phyloP scores from a whole-genome alignment of 192 early-diverging fungal species.

The Linnemannia elongata region DNA sequence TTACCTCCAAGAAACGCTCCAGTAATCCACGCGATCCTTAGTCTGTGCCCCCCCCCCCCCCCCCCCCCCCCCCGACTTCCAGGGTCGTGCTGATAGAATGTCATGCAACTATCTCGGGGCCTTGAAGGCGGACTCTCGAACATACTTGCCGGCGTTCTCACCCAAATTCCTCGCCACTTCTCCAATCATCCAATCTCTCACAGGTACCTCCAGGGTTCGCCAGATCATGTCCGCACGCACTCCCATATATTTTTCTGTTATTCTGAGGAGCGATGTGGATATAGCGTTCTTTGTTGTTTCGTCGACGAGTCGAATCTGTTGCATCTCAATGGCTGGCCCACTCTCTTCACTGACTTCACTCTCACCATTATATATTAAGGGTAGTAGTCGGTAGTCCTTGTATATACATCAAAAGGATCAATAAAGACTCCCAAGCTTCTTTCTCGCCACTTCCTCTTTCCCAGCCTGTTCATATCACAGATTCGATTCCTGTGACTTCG shows the following conservation, averaged over 20 bases:
- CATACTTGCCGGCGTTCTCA: constrained; percentile 31
- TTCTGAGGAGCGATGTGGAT: constrained; percentile 14
- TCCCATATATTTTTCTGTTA: constrained; percentile 14
- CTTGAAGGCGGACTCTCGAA: constrained; percentile 25
- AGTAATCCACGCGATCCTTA: constrained; percentile 7
- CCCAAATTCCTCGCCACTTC: constrained; percentile 19
- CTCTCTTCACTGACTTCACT: too few species aligned
- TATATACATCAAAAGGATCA: too few species aligned
- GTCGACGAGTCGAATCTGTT: constrained; percentile 25
- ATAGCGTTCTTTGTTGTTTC: constrained; percentile 23
- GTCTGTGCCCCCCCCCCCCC: constrained; percentile 13
- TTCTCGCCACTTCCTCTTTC: too few species aligned
- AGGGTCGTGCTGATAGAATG: constrained; percentile 10
- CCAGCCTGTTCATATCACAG: too few species aligned
- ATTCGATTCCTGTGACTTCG: constrained; percentile 18
- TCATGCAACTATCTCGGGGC: constrained; percentile 16
- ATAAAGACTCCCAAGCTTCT: too few species aligned
- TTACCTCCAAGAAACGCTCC: constrained; percentile 19
- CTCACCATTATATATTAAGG: too few species aligned
- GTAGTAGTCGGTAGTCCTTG: too few species aligned
- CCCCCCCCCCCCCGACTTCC: constrained; percentile 19
- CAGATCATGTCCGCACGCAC: constrained; percentile 15
- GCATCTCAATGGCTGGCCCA: too few species aligned
- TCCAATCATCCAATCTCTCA: constrained; percentile 31
- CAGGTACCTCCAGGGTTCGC: constrained; percentile 5